A percentile compares a stretch with the other conserved stretches of the same genome.
Evolutionary conservation across 2,329 filamentous ascomycete genomes (phyloP).

Genomic region (Sporothrix dimorphospora): DNA sequence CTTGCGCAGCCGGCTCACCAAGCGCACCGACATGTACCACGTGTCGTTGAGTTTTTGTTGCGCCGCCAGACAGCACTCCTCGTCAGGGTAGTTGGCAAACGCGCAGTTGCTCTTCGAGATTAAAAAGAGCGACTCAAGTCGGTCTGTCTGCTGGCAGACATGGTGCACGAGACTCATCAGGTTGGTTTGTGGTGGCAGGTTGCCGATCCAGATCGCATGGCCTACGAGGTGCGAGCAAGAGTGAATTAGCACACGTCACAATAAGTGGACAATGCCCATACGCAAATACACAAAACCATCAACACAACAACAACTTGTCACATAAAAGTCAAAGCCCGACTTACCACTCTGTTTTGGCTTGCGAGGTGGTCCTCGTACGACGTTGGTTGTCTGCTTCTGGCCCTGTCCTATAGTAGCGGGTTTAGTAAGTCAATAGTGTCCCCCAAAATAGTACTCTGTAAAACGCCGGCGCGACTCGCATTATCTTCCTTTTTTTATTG

Average conservation of each 20-base stretch:
- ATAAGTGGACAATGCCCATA: background rate
- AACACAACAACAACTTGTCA: background rate
- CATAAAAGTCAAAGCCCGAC: conserved; percentile 34
- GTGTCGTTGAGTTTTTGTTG: conserved; percentile 89
- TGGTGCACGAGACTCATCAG: conserved; percentile 87
- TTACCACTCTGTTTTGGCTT: conserved; percentile 66
- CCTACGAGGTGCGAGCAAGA: conserved; percentile 50
- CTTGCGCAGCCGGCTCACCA: conserved; percentile 81
- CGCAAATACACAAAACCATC: background rate
- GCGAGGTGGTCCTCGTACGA: conserved; percentile 56
- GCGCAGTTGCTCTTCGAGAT: conserved; percentile 98
- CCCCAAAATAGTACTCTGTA: background rate
- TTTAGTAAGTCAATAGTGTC: background rate
- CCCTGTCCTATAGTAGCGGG: background rate
- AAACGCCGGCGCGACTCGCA: background rate
- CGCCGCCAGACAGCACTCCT: conserved; percentile 72
- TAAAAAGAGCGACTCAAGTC: conserved; percentile 86
- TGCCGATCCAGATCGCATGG: conserved; percentile 94
- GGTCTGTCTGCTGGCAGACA: conserved; percentile 76
- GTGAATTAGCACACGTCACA: conserved; percentile 30
- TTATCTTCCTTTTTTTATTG: conserved; percentile 44
- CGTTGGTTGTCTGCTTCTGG: background rate
- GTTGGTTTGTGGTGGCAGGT: conserved; percentile 81
- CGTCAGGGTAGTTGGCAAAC: conserved; percentile 91
- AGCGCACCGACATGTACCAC: conserved; percentile 78